Conservation (phyloP, 2,329 filamentous ascomycete species). For the Xylariaceae sp. region DNA sequence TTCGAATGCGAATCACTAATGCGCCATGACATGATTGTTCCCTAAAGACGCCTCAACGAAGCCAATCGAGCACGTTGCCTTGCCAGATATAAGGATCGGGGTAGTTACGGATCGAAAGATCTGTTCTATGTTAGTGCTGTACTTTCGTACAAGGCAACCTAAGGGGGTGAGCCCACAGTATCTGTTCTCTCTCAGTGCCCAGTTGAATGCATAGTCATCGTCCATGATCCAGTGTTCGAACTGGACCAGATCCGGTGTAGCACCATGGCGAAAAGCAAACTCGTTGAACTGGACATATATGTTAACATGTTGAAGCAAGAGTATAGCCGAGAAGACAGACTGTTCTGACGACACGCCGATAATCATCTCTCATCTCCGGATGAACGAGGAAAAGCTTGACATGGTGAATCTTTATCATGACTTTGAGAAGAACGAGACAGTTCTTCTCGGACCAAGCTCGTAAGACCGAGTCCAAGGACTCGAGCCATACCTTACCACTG, state of each 20-base stretch:
- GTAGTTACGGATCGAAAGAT: slow-evolving; percentile 25
- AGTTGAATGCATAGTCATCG: slow-evolving; percentile 23
- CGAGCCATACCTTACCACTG: slow-evolving; percentile 28
- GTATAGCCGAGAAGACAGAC: slow-evolving; percentile 15
- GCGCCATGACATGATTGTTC: no score
- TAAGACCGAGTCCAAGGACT: slow-evolving; percentile 26
- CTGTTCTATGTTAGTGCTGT: slow-evolving; percentile 17
- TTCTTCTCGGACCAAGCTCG: slow-evolving; percentile 25
- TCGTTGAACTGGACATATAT: slow-evolving; percentile 17
- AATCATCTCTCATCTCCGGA: slow-evolving; percentile 22
- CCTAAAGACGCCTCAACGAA: no score
- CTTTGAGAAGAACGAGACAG: slow-evolving; percentile 24
- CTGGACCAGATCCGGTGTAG: slow-evolving; percentile 20
- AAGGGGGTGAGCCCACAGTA: slow-evolving; percentile 19
- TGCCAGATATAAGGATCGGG: slow-evolving; percentile 30
- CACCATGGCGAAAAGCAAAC: slow-evolving; percentile 25
- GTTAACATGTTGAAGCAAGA: not conserved
- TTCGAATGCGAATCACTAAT: no score
- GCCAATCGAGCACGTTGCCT: slow-evolving; percentile 26
- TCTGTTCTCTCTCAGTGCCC: slow-evolving; percentile 14
- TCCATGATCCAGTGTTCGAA: slow-evolving; percentile 30
- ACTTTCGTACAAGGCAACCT: not conserved
- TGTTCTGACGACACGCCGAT: slow-evolving; percentile 19
- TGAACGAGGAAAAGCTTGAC: slow-evolving; percentile 18
- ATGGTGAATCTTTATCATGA: slow-evolving; percentile 31